Evolutionary conservation across 495 filamentous ascomycete genomes (phyloP).

Genomic region (Penicillium robsamsonii): DNA sequence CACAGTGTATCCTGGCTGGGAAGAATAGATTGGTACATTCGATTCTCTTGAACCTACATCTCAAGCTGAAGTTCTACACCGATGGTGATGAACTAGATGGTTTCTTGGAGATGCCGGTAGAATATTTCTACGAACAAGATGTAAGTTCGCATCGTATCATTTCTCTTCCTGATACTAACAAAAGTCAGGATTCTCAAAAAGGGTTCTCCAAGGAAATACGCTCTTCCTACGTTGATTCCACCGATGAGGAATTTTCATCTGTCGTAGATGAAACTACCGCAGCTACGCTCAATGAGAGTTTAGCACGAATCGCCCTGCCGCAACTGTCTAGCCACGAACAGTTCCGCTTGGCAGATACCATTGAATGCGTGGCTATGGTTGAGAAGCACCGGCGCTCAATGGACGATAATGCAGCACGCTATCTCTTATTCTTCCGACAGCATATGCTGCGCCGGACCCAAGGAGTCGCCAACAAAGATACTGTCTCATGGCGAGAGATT

Average conservation of each 20-base stretch:
- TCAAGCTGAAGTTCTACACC: constrained; percentile 76
- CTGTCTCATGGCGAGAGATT: constrained; percentile 89
- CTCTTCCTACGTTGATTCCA: constrained; percentile 54
- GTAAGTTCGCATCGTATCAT: constrained; percentile 31
- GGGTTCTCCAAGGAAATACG: constrained; percentile 50
- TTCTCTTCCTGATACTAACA: constrained; percentile 25
- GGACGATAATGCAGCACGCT: constrained; percentile 89
- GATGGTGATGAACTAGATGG: constrained; percentile 82
- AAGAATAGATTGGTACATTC: constrained; percentile 71
- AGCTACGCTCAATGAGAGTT: constrained; percentile 66
- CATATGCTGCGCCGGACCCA: constrained; percentile 69
- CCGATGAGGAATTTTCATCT: constrained; percentile 58
- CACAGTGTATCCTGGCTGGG: constrained; percentile 82
- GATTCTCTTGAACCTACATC: constrained; percentile 71
- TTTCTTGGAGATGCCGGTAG: constrained; percentile 68
- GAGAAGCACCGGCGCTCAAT: constrained; percentile 88
- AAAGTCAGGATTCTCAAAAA: constrained; percentile 34
- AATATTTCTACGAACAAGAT: constrained; percentile 65
- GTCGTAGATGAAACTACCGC: constrained; percentile 74
- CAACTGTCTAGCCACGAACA: constrained; percentile 87
- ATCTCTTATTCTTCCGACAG: constrained; percentile 85
- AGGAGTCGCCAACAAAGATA: constrained; percentile 56
- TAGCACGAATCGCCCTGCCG: constrained; percentile 72
- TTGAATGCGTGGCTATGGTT: constrained; percentile 84
- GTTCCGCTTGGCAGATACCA: constrained; percentile 79